Base-by-base conservation (phyloP, 768 basidiomycete genomes). In the Boletus rubescentipes region DNA sequence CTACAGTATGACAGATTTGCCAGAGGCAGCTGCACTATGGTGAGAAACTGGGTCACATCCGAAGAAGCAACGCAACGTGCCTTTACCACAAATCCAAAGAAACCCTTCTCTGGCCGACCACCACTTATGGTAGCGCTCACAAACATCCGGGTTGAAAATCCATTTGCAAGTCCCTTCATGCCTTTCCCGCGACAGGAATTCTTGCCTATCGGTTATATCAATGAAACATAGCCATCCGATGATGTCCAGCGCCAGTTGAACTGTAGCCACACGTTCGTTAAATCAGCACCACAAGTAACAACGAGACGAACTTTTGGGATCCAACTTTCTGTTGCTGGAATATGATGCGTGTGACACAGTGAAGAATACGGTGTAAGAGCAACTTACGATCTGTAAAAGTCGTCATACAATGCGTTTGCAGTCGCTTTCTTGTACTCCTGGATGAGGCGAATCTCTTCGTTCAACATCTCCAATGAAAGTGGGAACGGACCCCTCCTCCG, bases 31-130 rank as follows among this genome's bases (percentile, higher is more conserved):
- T 65, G 29, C 1, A 4, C 42, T 35, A 26, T 20, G 11, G 29
- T 61, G 48, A 67, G 53, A 47, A 9, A 34, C 23, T 9, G 34
- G 8, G 1, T 46, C 14, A 16, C 39, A 15, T 20, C 11, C 12
- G 14, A 6, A 30, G 4, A 49, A 42, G 10, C 35, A 43, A 45
- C 4, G 46, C 2, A 21, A 39, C 54, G 41, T 31, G 59, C 65
- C 56, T 63, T 57, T 61, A 18, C 65, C 66, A 34, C 58, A 40
- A 47, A 67, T 62, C 65, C 66, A 67, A 34, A 68, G 54, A 15
- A 67, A 66, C 3, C 66, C 63, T 31, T 58, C 45, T 20, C 48
- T 57, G 2, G 59, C 46, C 23, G 44, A 54, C 53, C 57, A 35
- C 65, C 66, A 66, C 9, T 59, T 57, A 18, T 59, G 49, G 23